phyloP scores from a whole-genome alignment of 225 moss, liverwort and hornwort species.

The Physcomitrium patens region DNA sequence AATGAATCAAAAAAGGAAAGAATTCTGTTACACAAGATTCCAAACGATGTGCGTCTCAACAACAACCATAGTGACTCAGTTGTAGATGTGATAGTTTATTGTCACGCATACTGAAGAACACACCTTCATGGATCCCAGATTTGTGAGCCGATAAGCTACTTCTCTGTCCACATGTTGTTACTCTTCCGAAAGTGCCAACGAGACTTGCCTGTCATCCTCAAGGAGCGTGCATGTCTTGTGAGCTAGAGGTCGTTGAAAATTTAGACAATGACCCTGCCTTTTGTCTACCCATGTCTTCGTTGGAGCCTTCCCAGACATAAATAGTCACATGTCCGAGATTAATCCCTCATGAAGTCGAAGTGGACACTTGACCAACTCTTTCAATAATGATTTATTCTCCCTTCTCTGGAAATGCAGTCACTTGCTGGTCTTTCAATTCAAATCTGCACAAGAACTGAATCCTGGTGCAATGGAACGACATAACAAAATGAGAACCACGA shows the following conservation, averaged over 20 bases:
- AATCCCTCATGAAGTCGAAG: constrained; percentile 30
- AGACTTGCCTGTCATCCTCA: constrained; percentile 78
- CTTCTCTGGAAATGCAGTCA: constrained; percentile 36
- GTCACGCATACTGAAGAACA: constrained; percentile 24
- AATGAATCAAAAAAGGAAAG: constrained; percentile 19
- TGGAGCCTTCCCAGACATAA: constrained; percentile 48
- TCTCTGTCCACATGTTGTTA: constrained; percentile 77
- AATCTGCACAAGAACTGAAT: constrained; percentile 51
- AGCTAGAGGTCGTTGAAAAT: constrained; percentile 44
- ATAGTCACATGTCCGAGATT: constrained; percentile 49
- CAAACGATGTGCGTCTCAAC: constrained; percentile 10
- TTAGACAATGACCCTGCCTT: constrained; percentile 38
- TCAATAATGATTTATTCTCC: constrained; percentile 29
- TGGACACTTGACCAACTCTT: constrained; percentile 32
- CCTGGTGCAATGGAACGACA: constrained; percentile 30
- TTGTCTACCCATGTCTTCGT: constrained; percentile 50
- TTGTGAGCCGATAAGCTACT: constrained; percentile 87
- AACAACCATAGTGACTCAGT: constrained; percentile 5
- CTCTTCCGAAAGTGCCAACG: constrained; percentile 79
- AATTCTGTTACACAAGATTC: neutral
- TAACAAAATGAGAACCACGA: constrained; percentile 30
- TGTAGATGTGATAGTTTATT: constrained; percentile 1
- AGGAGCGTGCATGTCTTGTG: constrained; percentile 55
- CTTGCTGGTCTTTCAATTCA: constrained; percentile 51
- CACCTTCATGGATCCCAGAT: constrained; percentile 91